phyloP scores from a whole-genome alignment of 1,284 basidiomycete genomes.

The Fomes fomentarius region DNA sequence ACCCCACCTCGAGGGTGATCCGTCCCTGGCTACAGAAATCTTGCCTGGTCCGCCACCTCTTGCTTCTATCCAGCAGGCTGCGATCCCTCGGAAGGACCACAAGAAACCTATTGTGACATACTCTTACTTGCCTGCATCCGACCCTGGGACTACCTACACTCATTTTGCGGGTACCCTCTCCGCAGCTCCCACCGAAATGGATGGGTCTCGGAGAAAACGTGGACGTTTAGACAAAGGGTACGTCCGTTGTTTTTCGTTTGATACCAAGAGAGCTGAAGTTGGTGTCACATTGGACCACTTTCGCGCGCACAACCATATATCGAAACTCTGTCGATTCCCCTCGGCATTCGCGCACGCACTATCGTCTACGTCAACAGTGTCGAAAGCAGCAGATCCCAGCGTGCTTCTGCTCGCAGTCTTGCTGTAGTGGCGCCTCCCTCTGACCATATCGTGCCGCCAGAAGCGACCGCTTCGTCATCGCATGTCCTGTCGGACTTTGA shows the following conservation, averaged over 20 bases:
- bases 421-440: constrained; percentile 44
- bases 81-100: constrained; percentile 67
- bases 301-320: constrained; percentile 10
- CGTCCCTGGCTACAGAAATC: constrained; percentile 79
- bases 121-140: constrained; percentile 78
- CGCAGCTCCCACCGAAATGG: constrained; percentile 59
- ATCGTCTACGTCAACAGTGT: constrained; percentile 39
- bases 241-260: constrained; percentile 34
- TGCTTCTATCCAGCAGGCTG: constrained; percentile 64
- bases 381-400: constrained; percentile 68
- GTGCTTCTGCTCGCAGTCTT: constrained; percentile 72
- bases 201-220: constrained; percentile 71
- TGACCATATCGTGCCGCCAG: constrained; percentile 41
- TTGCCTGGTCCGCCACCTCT: constrained; percentile 79
- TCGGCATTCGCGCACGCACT: constrained; percentile 1
- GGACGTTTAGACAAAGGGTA: constrained; percentile 73
- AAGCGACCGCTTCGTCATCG: constrained; percentile 41
- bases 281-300: constrained; percentile 21
- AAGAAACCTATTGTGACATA: constrained; percentile 65
- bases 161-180: constrained; percentile 51
- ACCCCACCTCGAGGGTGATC: constrained; percentile 77
- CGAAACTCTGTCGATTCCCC: constrained; percentile 15
- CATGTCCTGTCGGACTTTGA: constrained; percentile 43
- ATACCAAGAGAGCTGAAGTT: constrained; percentile 14
- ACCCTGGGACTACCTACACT: constrained; percentile 83